Conservation (phyloP, 345 rosid genomes). For the Rhodamnia argentea region DNA sequence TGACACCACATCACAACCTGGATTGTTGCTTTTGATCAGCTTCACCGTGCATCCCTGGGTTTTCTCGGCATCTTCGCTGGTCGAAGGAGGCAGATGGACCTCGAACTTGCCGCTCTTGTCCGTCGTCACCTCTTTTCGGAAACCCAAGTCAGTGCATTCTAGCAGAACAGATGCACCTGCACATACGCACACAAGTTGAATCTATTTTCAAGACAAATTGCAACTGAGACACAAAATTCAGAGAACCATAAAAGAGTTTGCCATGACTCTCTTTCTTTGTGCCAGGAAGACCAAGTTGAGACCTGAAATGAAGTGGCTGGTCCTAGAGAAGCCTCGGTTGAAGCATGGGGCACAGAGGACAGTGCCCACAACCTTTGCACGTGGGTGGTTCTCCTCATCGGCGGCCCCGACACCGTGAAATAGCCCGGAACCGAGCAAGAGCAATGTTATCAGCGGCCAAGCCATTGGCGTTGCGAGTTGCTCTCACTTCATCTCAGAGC, state of each 20-base stretch:
- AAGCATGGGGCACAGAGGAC: constrained; percentile 86
- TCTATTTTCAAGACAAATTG: background rate
- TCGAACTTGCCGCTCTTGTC: constrained; percentile 46
- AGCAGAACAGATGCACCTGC: constrained; percentile 71
- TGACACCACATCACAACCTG: constrained; percentile 58
- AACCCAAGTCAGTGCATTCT: constrained; percentile 50
- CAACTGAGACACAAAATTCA: background rate
- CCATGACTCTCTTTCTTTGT: background rate
- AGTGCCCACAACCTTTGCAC: constrained; percentile 66
- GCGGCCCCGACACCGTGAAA: constrained; percentile 8
- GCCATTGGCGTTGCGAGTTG: constrained; percentile 1
- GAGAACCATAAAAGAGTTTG: background rate
- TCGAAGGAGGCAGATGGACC: constrained; percentile 46
- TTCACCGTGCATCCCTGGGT: constrained; percentile 60
- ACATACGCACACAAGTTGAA: background rate
- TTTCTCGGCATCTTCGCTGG: constrained; percentile 39
- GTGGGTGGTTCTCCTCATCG: constrained; percentile 19
- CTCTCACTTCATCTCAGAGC: background rate
- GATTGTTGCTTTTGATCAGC: constrained; percentile 56
- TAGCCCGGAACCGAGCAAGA: constrained; percentile 11
- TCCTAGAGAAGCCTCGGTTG: constrained; percentile 32
- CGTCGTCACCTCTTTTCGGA: constrained; percentile 50
- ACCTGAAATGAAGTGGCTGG: constrained; percentile 76
- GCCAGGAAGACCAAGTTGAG: background rate
- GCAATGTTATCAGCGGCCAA: constrained; percentile 12